Conservation (phyloP, 139 green algal species). For the Chlorella ohadii region DNA sequence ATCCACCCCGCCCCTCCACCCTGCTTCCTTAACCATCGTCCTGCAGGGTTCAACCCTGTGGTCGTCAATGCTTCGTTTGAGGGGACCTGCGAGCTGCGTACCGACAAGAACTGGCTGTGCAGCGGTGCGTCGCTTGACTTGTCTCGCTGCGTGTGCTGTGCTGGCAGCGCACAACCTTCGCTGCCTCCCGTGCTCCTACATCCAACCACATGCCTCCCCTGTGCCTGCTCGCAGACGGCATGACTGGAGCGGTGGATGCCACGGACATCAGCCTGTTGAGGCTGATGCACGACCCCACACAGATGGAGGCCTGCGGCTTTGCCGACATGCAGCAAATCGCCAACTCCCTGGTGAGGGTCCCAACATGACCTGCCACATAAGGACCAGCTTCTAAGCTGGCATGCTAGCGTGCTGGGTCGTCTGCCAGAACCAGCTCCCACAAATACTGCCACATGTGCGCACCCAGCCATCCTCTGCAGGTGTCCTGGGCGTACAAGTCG, state of each 20-base stretch:
- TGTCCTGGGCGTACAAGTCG: constrained; percentile 14
- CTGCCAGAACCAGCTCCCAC: background rate
- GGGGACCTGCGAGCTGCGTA: background rate
- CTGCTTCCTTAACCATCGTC: background rate
- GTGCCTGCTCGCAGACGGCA: background rate
- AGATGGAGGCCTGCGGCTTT: constrained; percentile 27
- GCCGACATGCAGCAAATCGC: background rate
- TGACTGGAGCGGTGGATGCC: background rate
- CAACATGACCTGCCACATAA: too few species aligned
- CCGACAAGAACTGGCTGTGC: background rate
- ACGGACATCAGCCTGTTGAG: background rate
- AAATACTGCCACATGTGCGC: background rate
- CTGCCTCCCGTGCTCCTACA: too few species aligned
- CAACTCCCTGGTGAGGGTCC: background rate
- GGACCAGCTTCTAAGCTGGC: too few species aligned
- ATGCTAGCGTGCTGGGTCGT: too few species aligned
- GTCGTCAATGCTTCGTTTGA: background rate
- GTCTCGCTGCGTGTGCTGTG: too few species aligned
- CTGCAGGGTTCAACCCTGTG: background rate
- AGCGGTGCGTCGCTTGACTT: background rate
- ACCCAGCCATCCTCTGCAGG: background rate
- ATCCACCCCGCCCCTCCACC: background rate
- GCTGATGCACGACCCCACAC: background rate
- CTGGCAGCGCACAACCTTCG: too few species aligned
- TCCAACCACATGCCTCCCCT: too few species aligned